Base-by-base conservation (phyloP, 768 basidiomycete species). In the Macrolepiota albuminosa region DNA sequence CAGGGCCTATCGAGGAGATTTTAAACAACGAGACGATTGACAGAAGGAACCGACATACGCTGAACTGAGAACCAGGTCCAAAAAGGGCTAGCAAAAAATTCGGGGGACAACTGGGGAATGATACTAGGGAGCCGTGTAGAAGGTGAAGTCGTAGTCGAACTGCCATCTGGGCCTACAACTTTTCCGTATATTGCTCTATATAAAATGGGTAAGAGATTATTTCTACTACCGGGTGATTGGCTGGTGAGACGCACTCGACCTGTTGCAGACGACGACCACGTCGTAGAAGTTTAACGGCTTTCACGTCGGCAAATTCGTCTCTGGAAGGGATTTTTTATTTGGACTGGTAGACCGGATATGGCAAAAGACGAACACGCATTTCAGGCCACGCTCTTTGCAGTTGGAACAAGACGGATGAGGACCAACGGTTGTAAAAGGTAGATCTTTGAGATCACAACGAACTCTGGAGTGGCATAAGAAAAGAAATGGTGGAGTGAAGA, bases 391-490 rank as follows among this genome's bases (percentile, higher is more conserved):
- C 71, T 95, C 92, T 66, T 79, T 85, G 73, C 95, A 97, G 70
- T 96, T 96, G 8, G 92, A 90, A 72, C 95, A 97, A 9, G 84
- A 80, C 2, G 82, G 77, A 64, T 72, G 72, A 48, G 74, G 71
- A 21, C 77, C 77, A 9, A 78, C 70, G n/a, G 78, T 70, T 49
- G 81, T 73, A 43, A 84, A 74, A 55, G 84, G 81, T 46, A 88
- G 78, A 72, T 95, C 92, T 71, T 96, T 95, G 58, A 96, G 83
- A 78, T 96, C 94, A 70, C 94, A 97, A 57, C 92, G 91, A 24
- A 97, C 95, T 70, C 92, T 94, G 67, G 45, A 52, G 60, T 59
- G 59, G 34, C 4, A 10, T n/a, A 3, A n/a, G 40, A 9, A 60
- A 55, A 61, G 34, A 46, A 49, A 26, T 26, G 29, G 56, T 31